Conservation (phyloP, 257 asterid species). For the Cinchona pubescens region DNA sequence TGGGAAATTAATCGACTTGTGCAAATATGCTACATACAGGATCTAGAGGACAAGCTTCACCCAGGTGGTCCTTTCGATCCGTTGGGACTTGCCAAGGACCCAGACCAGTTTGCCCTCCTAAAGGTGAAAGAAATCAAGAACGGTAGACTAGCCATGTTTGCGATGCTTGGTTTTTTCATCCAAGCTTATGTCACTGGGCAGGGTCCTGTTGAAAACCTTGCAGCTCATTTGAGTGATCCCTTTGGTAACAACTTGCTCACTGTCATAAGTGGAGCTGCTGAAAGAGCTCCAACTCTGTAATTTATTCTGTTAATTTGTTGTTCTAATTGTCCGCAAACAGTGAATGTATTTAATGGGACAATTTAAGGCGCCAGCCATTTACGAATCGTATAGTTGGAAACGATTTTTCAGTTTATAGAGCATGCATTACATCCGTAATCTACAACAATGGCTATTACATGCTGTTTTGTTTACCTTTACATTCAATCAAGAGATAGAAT, state of each 20-base stretch:
- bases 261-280: constrained; percentile 72
- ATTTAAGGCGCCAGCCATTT: neutral
- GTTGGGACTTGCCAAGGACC: constrained; percentile 81
- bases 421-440: neutral
- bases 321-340: neutral
- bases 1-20: neutral
- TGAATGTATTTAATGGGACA: neutral
- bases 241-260: constrained; percentile 97
- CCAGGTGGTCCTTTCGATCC: constrained; percentile 99
- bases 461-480: no score
- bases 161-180: constrained; percentile 91
- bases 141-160: constrained; percentile 88
- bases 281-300: constrained; percentile 76
- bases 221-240: constrained; percentile 93
- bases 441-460: neutral
- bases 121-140: constrained; percentile 97
- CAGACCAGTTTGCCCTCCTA: constrained; percentile 88
- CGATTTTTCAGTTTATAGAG: neutral
- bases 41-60: constrained; percentile 93
- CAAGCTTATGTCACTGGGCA: constrained; percentile 92
- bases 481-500: no score
- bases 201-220: constrained; percentile 93
- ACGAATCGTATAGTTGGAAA: neutral
- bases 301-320: neutral
- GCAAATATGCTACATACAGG: constrained; percentile 29